These are phyloP conservation scores for Pelargonium citronellum DNA, from an alignment of 441 rosid genomes.

Conservation along the genomic window DNA sequence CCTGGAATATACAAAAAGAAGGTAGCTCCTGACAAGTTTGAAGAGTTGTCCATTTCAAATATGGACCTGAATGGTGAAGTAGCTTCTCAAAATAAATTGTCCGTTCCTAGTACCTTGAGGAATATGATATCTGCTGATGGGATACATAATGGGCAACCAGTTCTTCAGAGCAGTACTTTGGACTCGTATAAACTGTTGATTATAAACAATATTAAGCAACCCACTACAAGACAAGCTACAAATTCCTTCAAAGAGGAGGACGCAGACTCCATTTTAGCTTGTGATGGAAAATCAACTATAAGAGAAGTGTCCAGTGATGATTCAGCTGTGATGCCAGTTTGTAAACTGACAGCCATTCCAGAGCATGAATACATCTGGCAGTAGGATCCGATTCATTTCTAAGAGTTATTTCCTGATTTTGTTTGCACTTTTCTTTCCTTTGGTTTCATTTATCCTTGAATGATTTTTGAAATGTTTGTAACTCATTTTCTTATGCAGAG, in stretches of 20 bases:
- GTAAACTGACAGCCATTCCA: slow-evolving; percentile 55
- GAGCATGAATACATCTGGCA: slow-evolving; percentile 84
- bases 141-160: slow-evolving; percentile 37
- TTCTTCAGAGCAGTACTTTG: slow-evolving; percentile 28
- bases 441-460: slow-evolving; percentile 1
- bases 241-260: slow-evolving; percentile 30
- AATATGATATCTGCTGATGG: slow-evolving; percentile 40
- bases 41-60: slow-evolving; percentile 35
- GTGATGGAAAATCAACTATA: slow-evolving; percentile 29
- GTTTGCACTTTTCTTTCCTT: slow-evolving; percentile 10
- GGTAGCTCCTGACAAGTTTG: slow-evolving; percentile 46
- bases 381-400: slow-evolving; percentile 48
- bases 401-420: slow-evolving; percentile 15
- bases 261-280: slow-evolving; percentile 29
- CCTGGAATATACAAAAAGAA: slow-evolving; percentile 64
- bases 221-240: slow-evolving; percentile 26
- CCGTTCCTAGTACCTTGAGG: slow-evolving; percentile 38
- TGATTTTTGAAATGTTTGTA: slow-evolving; percentile 18
- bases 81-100: slow-evolving; percentile 43
- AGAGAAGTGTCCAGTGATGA: slow-evolving; percentile 27
- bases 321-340: slow-evolving; percentile 27
- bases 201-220: slow-evolving; percentile 35
- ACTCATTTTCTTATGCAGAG: slow-evolving; percentile 38
- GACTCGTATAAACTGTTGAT: slow-evolving; percentile 35
- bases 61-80: slow-evolving; percentile 36